Evolutionary conservation across 352 stramenopile genomes (phyloP), one percentile per base, ranked within the genome.

Genomic region (Thraustotheca clavata): DNA sequence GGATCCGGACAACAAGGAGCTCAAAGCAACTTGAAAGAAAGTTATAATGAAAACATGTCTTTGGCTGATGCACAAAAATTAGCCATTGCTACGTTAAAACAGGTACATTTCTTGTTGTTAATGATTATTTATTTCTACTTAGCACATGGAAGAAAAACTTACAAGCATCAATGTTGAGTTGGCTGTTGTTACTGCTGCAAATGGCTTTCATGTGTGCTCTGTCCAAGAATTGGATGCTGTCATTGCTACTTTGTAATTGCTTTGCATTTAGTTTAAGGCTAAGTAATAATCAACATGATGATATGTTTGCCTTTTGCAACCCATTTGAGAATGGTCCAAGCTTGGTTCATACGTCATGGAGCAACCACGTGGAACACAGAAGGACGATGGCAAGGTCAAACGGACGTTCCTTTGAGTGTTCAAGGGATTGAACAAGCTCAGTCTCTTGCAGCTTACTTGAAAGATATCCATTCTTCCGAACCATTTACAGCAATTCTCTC

Each of bases 81-180:
- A 52, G 95, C 96, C 11, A 88, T 99, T 71, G 83, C 71, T 49
- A 96, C 96, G 12, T 79, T 99, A 35, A 99, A 99, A 79, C 95
- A 98, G 69, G 70, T 83, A 54, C 18, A 52, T 73, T 55, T 3
- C 27, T 39, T 39, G 36, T 36, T 54, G 1, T 11, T 18, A n/a
- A 39, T 34, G 9, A 18, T 38, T 62, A 18, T 48, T 27, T 71
- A 18, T 41, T 69, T 2, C 20, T 6, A 50, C n/a, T 47, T 54
- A 95, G 83, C 96, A 99, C 70, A 99, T 99, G 97, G 97, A 99
- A 79, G 97, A 99, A 74, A 98, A 98, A 74, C 97, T 99, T 60
- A 98, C 86, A 9, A 95, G 73, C 65, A 95, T 97, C 36, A 99
- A 99, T 81, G 95, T 99, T 29, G 97, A 99, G 80, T 71, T 99